A percentile compares a stretch with the other conserved stretches of the same genome.
phyloP scores from a whole-genome alignment of 495 filamentous ascomycete species.

The Achaetomiella virescens region DNA sequence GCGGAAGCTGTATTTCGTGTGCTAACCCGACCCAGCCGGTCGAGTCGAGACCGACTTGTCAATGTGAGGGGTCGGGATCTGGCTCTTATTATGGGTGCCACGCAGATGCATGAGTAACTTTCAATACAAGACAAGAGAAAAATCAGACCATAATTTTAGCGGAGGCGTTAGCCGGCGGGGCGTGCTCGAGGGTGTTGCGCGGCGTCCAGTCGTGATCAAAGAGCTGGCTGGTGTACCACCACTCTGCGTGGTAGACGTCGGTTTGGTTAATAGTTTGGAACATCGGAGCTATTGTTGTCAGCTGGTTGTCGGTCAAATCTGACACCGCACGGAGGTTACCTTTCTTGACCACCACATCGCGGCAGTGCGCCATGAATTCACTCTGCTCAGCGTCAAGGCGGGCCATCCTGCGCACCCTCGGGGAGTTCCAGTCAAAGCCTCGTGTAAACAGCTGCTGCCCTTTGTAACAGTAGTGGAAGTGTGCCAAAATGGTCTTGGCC shows the following conservation, averaged over 20 bases:
- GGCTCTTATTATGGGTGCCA: conserved; percentile 1
- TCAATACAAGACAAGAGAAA: background rate
- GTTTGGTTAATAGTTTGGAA: conserved; percentile 28
- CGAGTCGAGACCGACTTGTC: conserved; percentile 16
- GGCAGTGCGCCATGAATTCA: conserved; percentile 29
- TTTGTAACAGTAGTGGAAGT: conserved; percentile 39
- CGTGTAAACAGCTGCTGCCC: conserved; percentile 30
- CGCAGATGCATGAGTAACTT: conserved; percentile 4
- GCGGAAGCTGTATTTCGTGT: conserved; percentile 20
- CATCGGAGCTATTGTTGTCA: conserved; percentile 12
- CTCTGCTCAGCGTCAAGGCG: conserved; percentile 30
- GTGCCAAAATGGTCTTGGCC: conserved; percentile 38
- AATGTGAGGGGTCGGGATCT: conserved; percentile 24
- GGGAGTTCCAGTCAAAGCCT: conserved; percentile 30
- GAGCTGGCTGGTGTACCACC: conserved; percentile 37
- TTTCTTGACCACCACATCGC: conserved; percentile 23
- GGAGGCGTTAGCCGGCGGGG: conserved; percentile 20
- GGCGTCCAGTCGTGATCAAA: conserved; percentile 35
- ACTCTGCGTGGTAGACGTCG: conserved; percentile 27
- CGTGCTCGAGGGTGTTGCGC: conserved; percentile 32
- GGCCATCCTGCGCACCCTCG: conserved; percentile 30
- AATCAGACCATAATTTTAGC: conserved; percentile 23
- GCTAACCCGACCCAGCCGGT: conserved; percentile 22
- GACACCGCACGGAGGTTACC: conserved; percentile 14
- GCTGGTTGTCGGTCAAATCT: background rate